phyloP scores from a whole-genome alignment of 352 stramenopile genomes.

The Phytophthora sp. region DNA sequence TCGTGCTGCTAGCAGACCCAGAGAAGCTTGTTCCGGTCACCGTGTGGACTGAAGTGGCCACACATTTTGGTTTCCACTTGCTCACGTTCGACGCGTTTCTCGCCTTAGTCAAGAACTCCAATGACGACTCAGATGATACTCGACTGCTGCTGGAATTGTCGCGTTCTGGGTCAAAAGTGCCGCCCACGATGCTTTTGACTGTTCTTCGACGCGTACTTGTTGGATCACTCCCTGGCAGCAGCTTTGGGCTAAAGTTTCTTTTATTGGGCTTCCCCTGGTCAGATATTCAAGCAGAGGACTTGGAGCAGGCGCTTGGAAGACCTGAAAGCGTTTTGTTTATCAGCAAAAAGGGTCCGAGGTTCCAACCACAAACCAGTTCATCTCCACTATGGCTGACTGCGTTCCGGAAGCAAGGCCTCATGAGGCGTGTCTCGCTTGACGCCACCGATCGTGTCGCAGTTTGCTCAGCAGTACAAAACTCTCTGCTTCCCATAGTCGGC shows the following conservation, averaged over 20 bases:
- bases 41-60: slow-evolving; percentile 13
- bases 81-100: slow-evolving; percentile 40
- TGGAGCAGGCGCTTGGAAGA: slow-evolving; percentile 42
- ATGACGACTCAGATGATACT: slow-evolving; percentile 19
- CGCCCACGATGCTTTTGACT: slow-evolving; percentile 32
- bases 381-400: slow-evolving; percentile 18
- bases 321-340: slow-evolving; percentile 27
- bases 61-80: slow-evolving; percentile 34
- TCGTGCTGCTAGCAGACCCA: slow-evolving; percentile 41
- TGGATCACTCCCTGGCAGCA: slow-evolving; percentile 12
- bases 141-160: slow-evolving; percentile 33
- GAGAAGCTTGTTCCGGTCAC: slow-evolving; percentile 9
- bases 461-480: slow-evolving; percentile 3
- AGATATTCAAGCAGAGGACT: slow-evolving; percentile 24
- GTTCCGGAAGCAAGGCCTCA: slow-evolving; percentile 31
- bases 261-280: slow-evolving; percentile 53
- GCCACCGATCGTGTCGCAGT: slow-evolving; percentile 1
- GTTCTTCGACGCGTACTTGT: slow-evolving; percentile 35
- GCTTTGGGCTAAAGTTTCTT: slow-evolving; percentile 43
- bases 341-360: not conserved
- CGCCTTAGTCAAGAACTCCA: slow-evolving; percentile 26
- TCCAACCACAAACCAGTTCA: slow-evolving; percentile 5
- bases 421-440: slow-evolving; percentile 28
- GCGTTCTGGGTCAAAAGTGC: slow-evolving; percentile 38
- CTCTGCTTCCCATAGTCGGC: slow-evolving; percentile 32